A percentile compares a stretch with the other conserved stretches of the same genome.
Conservation (phyloP, 2,329 filamentous ascomycete genomes). For the Stemphylium beticola region DNA sequence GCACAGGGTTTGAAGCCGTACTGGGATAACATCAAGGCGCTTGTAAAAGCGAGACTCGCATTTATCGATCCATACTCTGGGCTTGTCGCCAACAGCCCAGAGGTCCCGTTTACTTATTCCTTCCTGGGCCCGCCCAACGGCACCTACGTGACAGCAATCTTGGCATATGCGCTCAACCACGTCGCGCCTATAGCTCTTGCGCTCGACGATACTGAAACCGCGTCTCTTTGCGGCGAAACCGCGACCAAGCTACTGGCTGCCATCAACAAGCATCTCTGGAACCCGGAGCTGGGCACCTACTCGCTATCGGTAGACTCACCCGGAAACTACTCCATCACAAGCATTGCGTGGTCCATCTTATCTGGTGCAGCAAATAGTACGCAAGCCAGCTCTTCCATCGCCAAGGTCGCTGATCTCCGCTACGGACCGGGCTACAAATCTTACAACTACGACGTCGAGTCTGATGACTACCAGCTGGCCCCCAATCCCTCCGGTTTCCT, state of each 20-base stretch:
- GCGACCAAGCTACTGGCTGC: background rate
- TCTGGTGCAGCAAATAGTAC: conserved; percentile 43
- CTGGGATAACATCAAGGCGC: conserved; percentile 1
- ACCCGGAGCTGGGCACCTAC: conserved; percentile 39
- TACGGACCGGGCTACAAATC: conserved; percentile 5
- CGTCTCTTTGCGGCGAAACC: background rate
- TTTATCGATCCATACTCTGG: background rate
- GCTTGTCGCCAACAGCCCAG: background rate
- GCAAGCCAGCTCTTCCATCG: conserved; percentile 38
- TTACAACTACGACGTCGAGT: conserved; percentile 11
- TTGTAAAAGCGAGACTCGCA: background rate
- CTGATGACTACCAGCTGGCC: conserved; percentile 24
- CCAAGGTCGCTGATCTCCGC: conserved; percentile 26
- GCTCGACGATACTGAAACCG: background rate
- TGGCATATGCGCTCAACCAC: background rate
- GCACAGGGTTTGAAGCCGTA: background rate
- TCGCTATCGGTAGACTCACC: conserved; percentile 31
- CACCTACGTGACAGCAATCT: background rate
- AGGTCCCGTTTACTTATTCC: background rate
- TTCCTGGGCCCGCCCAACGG: conserved; percentile 1
- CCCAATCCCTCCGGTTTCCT: conserved; percentile 57
- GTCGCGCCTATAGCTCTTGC: background rate
- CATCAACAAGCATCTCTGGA: conserved; percentile 40
- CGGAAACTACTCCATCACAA: conserved; percentile 43
- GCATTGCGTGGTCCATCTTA: conserved; percentile 44